Evolutionary conservation across 192 early-diverging fungal genomes (phyloP).

Genomic region (Globomyces pollinis-pini): DNA sequence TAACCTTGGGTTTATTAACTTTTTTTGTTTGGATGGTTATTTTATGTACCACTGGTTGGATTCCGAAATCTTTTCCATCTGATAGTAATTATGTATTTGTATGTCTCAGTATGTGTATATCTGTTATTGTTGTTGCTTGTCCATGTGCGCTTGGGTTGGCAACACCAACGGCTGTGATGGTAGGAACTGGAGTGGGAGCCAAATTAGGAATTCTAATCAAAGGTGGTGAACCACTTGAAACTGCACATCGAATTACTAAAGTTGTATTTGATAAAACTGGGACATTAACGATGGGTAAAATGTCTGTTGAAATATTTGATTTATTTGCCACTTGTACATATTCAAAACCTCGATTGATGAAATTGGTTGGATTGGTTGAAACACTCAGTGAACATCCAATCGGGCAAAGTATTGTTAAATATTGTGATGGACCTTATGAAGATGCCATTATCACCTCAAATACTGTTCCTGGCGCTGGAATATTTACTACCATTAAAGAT

Average conservation of each 20-base stretch:
- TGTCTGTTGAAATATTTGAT: conserved; percentile 23
- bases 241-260: conserved; percentile 69
- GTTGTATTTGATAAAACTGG: conserved; percentile 98
- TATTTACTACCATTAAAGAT: conserved; percentile 48
- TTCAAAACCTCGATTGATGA: conserved; percentile 33
- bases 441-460: conserved; percentile 50
- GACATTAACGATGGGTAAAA: conserved; percentile 71
- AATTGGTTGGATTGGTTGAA: conserved; percentile 73
- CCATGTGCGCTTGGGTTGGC: conserved; percentile 95
- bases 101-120: conserved; percentile 82
- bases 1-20: conserved; percentile 62
- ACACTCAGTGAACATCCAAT: conserved; percentile 82
- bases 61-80: conserved; percentile 22
- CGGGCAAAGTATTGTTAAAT: conserved; percentile 47
- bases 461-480: conserved; percentile 61
- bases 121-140: conserved; percentile 93
- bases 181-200: conserved; percentile 94
- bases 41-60: conserved; percentile 12
- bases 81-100: conserved; percentile 47
- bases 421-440: conserved; percentile 14
- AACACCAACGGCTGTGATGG: conserved; percentile 97
- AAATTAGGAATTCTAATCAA: conserved; percentile 94
- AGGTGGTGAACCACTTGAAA: conserved; percentile 79
- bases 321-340: background rate
- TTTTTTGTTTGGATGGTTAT: conserved; percentile 72